Conservation (phyloP, 2,329 filamentous ascomycete genomes). For the Rutstroemia sp. region DNA sequence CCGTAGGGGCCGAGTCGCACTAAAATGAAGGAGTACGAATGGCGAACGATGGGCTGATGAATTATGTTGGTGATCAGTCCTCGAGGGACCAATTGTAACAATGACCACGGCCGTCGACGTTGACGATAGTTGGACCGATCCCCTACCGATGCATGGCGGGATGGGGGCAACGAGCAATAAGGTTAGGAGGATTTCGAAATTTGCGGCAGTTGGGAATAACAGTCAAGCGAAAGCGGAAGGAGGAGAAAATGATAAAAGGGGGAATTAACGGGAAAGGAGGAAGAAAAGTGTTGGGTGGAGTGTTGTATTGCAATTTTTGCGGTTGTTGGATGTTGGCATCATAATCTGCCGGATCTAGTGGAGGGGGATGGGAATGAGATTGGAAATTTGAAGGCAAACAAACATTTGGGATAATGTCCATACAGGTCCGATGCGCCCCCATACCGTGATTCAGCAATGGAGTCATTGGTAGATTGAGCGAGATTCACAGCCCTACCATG, state of each 20-base stretch:
- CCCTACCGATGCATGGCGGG: background rate
- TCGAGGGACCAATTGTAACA: slow-evolving; percentile 12
- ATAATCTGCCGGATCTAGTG: too few relatives aligned
- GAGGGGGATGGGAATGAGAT: too few relatives aligned
- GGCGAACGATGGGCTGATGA: slow-evolving; percentile 8
- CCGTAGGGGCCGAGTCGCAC: slow-evolving; percentile 11
- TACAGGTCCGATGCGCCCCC: background rate
- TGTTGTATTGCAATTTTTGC: background rate
- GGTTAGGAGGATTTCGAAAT: background rate
- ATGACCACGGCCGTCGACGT: slow-evolving; percentile 15
- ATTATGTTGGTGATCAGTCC: slow-evolving; percentile 8
- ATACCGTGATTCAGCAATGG: background rate
- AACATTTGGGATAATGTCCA: background rate
- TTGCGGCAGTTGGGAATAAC: slow-evolving; percentile 3
- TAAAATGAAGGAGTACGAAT: slow-evolving; percentile 5
- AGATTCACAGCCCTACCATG: slow-evolving; percentile 2
- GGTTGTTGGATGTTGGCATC: too few relatives aligned
- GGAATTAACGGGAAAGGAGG: background rate
- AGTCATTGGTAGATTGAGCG: background rate
- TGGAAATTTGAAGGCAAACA: too few relatives aligned
- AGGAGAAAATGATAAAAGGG: background rate
- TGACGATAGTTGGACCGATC: slow-evolving; percentile 10
- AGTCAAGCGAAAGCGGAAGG: background rate
- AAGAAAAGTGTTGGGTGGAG: background rate
- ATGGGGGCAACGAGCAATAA: background rate